These are phyloP conservation scores for Jamesozyma gamospora DNA, from an alignment of 805 yeast species.

Conservation along the genomic window DNA sequence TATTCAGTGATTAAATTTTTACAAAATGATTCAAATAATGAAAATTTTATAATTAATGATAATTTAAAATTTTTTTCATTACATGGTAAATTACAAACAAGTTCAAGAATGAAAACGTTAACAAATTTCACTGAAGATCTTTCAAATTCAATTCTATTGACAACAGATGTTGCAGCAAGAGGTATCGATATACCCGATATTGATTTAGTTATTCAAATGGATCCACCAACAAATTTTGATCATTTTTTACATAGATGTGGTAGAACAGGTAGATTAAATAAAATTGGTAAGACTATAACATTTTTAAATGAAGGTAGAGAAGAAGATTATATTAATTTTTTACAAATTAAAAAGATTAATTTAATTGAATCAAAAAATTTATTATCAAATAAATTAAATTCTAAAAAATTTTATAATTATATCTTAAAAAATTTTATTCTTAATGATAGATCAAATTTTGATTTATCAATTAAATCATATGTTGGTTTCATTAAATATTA, in stretches of 20 bases:
- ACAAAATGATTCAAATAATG: constrained; percentile 17
- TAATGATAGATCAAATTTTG: constrained; percentile 72
- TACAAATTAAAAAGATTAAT: constrained; percentile 58
- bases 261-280: constrained; percentile 88
- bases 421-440: constrained; percentile 46
- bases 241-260: constrained; percentile 91
- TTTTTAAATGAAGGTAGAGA: constrained; percentile 69
- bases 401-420: constrained; percentile 15
- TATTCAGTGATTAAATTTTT: constrained; percentile 44
- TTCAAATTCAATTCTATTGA: constrained; percentile 54
- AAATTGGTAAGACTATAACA: constrained; percentile 67
- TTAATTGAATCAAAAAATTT: constrained; percentile 31
- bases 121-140: constrained; percentile 43
- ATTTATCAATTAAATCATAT: constrained; percentile 65
- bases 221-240: constrained; percentile 90
- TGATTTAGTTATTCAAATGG: constrained; percentile 85
- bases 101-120: constrained; percentile 66
- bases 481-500: constrained; percentile 79
- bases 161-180: constrained; percentile 98
- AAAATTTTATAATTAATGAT: constrained; percentile 7
- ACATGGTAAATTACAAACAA: constrained; percentile 85
- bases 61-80: constrained; percentile 52
- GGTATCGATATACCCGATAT: constrained; percentile 95
- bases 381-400: not conserved
- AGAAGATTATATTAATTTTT: constrained; percentile 68